A percentile compares a stretch with the other conserved stretches of the same genome.
Conservation (phyloP, 805 yeast genomes). For the Trichomonascus vanleenenianus region DNA sequence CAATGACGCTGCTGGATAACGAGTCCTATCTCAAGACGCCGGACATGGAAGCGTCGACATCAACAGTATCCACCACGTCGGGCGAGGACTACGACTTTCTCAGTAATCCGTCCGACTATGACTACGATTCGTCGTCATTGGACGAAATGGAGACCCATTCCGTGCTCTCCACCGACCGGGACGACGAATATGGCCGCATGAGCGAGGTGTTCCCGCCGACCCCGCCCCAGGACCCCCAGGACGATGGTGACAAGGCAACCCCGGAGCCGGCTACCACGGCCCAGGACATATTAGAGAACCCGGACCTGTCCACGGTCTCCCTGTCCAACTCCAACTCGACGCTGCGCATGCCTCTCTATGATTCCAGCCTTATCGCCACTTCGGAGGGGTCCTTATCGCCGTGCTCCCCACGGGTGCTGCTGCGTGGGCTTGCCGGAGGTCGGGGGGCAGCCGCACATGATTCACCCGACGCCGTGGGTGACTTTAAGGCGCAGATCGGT, state of each 20-base stretch:
- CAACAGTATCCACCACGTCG: not conserved
- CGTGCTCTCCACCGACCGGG: slow-evolving; percentile 3
- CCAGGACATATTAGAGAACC: slow-evolving; percentile 1
- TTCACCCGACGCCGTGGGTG: not conserved
- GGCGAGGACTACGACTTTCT: slow-evolving; percentile 1
- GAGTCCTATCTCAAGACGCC: not conserved
- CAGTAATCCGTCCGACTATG: not conserved
- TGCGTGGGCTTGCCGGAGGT: not conserved
- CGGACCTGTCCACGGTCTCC: slow-evolving; percentile 7
- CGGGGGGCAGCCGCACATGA: not conserved
- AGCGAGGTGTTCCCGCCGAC: not conserved
- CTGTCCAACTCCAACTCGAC: slow-evolving; percentile 8
- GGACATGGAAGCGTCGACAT: not conserved
- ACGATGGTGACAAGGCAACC: not conserved
- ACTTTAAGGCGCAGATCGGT: too few relatives aligned
- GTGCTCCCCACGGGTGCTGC: not conserved
- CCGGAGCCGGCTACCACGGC: not conserved
- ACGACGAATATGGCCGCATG: slow-evolving; percentile 3
- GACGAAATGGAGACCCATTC: not conserved
- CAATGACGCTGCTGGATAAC: not conserved
- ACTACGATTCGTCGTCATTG: not conserved
- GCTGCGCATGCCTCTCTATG: slow-evolving; percentile 8
- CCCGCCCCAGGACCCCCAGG: not conserved
- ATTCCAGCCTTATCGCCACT: not conserved
- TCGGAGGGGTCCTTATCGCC: not conserved